These are phyloP conservation scores for Plasmodium yoelii DNA, from an alignment of 169 alveolate genomes.

Conservation along the genomic window DNA sequence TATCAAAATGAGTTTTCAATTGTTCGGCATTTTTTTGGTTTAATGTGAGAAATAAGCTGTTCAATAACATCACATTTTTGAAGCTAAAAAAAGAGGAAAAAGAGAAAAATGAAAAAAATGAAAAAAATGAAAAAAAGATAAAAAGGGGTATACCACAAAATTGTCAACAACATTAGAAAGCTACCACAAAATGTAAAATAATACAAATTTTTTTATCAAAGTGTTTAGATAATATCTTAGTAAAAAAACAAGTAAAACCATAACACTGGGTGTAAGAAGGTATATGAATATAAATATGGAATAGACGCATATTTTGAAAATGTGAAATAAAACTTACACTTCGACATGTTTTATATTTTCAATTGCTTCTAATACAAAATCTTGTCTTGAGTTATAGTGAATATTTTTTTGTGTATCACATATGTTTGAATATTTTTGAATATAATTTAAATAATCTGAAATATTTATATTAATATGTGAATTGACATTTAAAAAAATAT, in stretches of 20 bases:
- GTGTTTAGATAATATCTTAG: too few relatives aligned
- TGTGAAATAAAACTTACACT: slow-evolving; percentile 19
- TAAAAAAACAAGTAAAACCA: neutral
- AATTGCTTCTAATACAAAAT: slow-evolving; percentile 41
- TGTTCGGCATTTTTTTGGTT: slow-evolving; percentile 19
- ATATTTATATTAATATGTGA: slow-evolving; percentile 65
- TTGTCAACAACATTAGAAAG: too few relatives aligned
- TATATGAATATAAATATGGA: neutral
- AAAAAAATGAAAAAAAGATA: slow-evolving; percentile 3
- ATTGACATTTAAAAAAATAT: slow-evolving; percentile 50
- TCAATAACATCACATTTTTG: slow-evolving; percentile 35
- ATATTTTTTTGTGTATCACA: neutral
- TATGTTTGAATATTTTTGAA: neutral
- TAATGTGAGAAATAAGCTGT: slow-evolving; percentile 25
- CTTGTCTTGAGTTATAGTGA: slow-evolving; percentile 29
- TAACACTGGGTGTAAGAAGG: neutral
- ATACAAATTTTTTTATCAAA: too few relatives aligned
- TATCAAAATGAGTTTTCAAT: slow-evolving; percentile 19
- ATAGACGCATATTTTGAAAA: neutral
- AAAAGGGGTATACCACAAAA: neutral
- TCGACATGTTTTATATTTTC: slow-evolving; percentile 60
- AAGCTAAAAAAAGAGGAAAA: slow-evolving; percentile 5
- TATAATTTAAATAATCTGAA: slow-evolving; percentile 40
- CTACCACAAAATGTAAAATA: neutral
- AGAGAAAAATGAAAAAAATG: neutral